phyloP scores from a whole-genome alignment of 108 stramenopile species.

The Skeletonema tropicum region DNA sequence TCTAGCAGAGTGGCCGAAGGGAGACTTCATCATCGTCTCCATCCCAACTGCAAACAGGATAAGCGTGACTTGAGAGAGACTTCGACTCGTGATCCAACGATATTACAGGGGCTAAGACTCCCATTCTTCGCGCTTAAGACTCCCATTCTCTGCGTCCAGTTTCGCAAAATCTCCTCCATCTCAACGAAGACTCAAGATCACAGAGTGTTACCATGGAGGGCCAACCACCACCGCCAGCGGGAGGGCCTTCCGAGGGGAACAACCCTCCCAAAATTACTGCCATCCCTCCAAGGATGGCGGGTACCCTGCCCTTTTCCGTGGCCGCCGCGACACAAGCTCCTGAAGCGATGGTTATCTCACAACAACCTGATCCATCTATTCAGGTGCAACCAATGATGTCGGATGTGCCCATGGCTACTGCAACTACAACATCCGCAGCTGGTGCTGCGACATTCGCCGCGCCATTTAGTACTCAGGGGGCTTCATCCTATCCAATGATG shows the following conservation, averaged over 20 bases:
- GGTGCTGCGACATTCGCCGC: neutral
- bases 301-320: neutral
- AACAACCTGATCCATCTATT: neutral
- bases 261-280: neutral
- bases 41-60: neutral
- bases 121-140: neutral
- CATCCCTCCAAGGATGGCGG: neutral
- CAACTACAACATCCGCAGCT: neutral
- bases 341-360: neutral
- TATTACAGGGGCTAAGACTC: neutral
- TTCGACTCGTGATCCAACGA: neutral
- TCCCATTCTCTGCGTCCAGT: neutral
- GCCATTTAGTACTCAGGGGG: neutral
- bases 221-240: neutral
- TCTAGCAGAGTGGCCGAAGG: neutral
- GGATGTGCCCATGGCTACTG: neutral
- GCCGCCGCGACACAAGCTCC: neutral
- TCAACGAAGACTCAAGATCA: neutral
- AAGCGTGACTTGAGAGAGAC: neutral
- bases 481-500: neutral
- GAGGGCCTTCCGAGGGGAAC: neutral
- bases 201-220: slow-evolving; percentile 1
- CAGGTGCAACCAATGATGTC: neutral
- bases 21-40: slow-evolving; percentile 1
- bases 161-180: neutral